These are phyloP conservation scores for Venturia pyrina DNA, from an alignment of 2,329 filamentous ascomycete genomes.

Conservation along the genomic window DNA sequence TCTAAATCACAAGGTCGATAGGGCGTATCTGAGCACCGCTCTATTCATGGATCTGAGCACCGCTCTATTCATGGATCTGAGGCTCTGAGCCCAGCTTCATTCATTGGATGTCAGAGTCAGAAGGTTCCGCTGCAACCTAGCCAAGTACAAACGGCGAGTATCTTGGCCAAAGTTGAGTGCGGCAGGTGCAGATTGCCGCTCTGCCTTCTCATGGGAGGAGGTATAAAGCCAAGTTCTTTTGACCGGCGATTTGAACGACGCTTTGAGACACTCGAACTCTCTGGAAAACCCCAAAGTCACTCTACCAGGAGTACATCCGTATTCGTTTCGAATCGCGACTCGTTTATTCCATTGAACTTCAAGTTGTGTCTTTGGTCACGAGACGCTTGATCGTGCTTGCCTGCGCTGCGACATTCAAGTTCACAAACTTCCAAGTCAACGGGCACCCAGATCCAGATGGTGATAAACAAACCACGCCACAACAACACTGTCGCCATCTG, in stretches of 20 bases:
- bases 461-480: background rate
- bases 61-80: too few species aligned
- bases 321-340: background rate
- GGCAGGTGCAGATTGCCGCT: background rate
- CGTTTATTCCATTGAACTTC: background rate
- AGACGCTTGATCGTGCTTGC: background rate
- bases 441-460: background rate
- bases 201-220: background rate
- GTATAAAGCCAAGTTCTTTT: background rate
- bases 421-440: background rate
- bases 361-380: background rate
- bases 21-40: too few species aligned
- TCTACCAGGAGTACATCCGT: background rate
- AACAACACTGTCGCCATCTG: background rate
- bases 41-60: too few species aligned
- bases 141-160: background rate
- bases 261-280: background rate
- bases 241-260: background rate
- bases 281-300: background rate
- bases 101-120: background rate
- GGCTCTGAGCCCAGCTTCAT: too few species aligned
- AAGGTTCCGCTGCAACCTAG: background rate
- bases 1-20: background rate
- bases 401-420: background rate
- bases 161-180: background rate